Evolutionary conservation across 2,329 filamentous ascomycete species (phyloP).

Genomic region (Ceratocystis destructans): DNA sequence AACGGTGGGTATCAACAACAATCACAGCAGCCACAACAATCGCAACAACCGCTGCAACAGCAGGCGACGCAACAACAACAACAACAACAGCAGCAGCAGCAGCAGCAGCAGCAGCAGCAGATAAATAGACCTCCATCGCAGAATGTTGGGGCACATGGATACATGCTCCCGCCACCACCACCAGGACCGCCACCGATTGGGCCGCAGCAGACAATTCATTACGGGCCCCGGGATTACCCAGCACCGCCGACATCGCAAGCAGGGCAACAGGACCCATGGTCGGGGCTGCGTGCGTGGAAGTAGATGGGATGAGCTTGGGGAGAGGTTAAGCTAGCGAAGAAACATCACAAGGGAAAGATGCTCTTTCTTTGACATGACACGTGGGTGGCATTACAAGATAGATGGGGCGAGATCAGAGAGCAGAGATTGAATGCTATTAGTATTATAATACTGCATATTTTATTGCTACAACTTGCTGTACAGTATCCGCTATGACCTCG

Average conservation of each 20-base stretch:
- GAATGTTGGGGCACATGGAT: constrained; percentile 40
- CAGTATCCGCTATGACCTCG: too few species aligned
- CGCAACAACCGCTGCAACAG: constrained; percentile 34
- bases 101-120: constrained; percentile 31
- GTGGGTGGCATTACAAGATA: too few species aligned
- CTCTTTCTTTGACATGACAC: not conserved
- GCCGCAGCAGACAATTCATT: constrained; percentile 48
- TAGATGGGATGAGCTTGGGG: constrained; percentile 22
- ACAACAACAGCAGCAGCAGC: constrained; percentile 32
- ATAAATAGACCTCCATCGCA: constrained; percentile 21
- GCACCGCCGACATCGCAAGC: constrained; percentile 27
- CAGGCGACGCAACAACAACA: constrained; percentile 21
- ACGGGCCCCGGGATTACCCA: constrained; percentile 29
- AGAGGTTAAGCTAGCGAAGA: not conserved
- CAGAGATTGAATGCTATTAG: too few species aligned
- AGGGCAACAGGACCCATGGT: constrained; percentile 37
- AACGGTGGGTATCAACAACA: constrained; percentile 24
- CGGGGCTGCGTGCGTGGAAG: constrained; percentile 40
- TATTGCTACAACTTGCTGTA: too few species aligned
- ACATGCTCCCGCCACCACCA: constrained; percentile 49
- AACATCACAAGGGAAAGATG: not conserved
- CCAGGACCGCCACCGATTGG: constrained; percentile 49
- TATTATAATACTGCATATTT: too few species aligned
- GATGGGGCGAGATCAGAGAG: too few species aligned
- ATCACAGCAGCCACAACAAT: constrained; percentile 26